Evolutionary conservation across 345 rosid genomes (phyloP).

Genomic region (Eucalyptus polyanthemos): DNA sequence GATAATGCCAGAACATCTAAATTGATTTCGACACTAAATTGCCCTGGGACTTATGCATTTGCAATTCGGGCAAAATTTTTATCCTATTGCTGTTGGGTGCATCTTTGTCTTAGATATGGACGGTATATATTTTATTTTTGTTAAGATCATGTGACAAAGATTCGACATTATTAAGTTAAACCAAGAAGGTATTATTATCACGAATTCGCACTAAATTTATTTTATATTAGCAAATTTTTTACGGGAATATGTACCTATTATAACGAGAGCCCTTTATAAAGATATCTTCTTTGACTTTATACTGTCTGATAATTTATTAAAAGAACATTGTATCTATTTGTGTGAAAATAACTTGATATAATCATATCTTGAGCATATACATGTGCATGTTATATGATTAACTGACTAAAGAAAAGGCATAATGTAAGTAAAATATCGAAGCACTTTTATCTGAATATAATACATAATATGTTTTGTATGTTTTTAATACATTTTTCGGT

Average conservation of each 20-base stretch:
- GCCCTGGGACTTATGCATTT: not conserved
- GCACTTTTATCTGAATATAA: not conserved
- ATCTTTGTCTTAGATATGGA: not conserved
- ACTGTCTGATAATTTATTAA: not conserved
- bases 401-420: not conserved
- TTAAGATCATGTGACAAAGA: not conserved
- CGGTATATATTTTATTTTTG: not conserved
- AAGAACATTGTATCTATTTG: not conserved
- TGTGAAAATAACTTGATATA: not conserved
- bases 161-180: not conserved
- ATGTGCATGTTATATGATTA: not conserved
- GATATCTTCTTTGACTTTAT: not conserved
- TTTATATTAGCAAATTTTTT: not conserved
- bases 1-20: not conserved
- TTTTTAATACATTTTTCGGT: fast-evolving
- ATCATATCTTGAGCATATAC: not conserved
- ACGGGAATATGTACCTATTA: not conserved
- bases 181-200: not conserved
- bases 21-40: not conserved
- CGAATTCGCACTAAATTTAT: fast-evolving
- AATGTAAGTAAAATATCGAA: not conserved
- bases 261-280: not conserved
- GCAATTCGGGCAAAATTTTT: not conserved
- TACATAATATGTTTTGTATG: fast-evolving
- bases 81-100: not conserved